Percentiles rank a stretch among this genome's conserved stretches.
These are phyloP conservation scores for Echria macrotheca DNA, from an alignment of 495 filamentous ascomycete species.

Conservation along the genomic window DNA sequence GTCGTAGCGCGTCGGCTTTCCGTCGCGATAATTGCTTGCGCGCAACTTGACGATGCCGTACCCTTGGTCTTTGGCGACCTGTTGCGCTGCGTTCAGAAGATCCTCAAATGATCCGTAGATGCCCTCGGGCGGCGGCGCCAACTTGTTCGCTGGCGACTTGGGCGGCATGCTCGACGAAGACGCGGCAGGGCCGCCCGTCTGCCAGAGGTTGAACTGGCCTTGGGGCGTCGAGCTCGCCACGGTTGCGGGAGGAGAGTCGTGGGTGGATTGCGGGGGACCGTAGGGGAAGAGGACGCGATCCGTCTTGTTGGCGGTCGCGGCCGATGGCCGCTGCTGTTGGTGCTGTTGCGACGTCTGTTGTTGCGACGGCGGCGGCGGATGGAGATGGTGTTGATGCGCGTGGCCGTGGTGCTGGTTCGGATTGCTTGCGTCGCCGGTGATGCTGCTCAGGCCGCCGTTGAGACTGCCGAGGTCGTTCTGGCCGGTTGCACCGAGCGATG, in stretches of 20 bases:
- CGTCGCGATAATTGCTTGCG: conserved; percentile 47
- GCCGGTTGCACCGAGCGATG: conserved; percentile 20
- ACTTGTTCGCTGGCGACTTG: conserved; percentile 27
- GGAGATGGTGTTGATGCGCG: conserved; percentile 19
- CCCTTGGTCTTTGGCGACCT: conserved; percentile 44
- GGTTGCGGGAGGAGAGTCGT: conserved; percentile 32
- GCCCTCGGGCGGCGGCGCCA: conserved; percentile 43
- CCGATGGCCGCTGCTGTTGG: conserved; percentile 21
- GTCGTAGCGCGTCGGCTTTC: conserved; percentile 47
- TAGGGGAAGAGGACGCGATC: conserved; percentile 29
- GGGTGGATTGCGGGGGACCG: conserved; percentile 28
- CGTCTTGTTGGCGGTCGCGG: conserved; percentile 16
- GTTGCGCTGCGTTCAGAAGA: conserved; percentile 38
- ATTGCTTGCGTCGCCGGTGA: conserved; percentile 17
- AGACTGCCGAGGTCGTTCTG: conserved; percentile 24
- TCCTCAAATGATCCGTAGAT: conserved; percentile 44
- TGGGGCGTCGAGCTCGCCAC: conserved; percentile 30
- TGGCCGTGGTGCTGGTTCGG: conserved; percentile 15
- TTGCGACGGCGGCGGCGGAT: conserved; percentile 13
- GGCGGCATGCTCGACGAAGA: conserved; percentile 19
- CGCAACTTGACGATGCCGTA: conserved; percentile 47
- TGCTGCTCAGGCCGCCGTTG: conserved; percentile 18
- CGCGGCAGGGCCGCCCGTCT: conserved; percentile 21
- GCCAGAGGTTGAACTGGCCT: conserved; percentile 19
- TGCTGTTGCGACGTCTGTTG: conserved; percentile 19